Conservation (phyloP, 441 rosid species). For the Pelargonium australe region DNA sequence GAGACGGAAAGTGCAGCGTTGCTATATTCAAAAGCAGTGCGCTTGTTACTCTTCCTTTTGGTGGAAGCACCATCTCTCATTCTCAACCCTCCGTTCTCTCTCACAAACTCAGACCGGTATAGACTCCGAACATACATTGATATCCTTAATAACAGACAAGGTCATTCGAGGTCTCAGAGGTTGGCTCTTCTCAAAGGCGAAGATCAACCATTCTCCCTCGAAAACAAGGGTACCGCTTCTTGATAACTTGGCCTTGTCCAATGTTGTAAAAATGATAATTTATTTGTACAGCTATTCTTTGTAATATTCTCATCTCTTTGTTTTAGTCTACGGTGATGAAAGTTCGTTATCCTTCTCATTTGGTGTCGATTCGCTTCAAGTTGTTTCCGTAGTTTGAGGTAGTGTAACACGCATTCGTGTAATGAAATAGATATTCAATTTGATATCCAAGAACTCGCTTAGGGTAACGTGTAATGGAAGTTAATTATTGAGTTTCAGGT, state of each 20-base stretch:
- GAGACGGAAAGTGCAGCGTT: slow-evolving; percentile 52
- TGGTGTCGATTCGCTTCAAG: no score
- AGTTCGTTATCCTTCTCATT: no score
- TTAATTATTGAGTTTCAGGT: no score
- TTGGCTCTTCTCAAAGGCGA: slow-evolving; percentile 48
- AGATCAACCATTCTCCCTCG: slow-evolving; percentile 33
- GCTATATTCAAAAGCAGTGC: slow-evolving; percentile 62
- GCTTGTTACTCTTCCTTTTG: slow-evolving; percentile 62
- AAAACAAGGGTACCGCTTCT: background rate
- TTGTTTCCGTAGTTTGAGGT: no score
- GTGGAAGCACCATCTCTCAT: slow-evolving; percentile 85
- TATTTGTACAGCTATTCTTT: slow-evolving; percentile 70
- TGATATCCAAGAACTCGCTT: no score
- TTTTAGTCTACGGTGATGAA: no score
- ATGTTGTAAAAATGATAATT: slow-evolving; percentile 26
- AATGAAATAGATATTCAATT: no score
- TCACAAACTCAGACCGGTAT: slow-evolving; percentile 69
- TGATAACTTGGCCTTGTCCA: slow-evolving; percentile 16
- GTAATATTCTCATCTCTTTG: no score
- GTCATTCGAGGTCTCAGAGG: slow-evolving; percentile 49
- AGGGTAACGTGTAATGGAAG: no score
- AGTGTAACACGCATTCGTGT: no score
- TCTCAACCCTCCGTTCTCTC: slow-evolving; percentile 84
- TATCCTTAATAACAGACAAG: slow-evolving; percentile 56
- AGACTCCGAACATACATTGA: slow-evolving; percentile 64